Conservation (phyloP, 176 grass and related monocot species). For the Poa pratensis region DNA sequence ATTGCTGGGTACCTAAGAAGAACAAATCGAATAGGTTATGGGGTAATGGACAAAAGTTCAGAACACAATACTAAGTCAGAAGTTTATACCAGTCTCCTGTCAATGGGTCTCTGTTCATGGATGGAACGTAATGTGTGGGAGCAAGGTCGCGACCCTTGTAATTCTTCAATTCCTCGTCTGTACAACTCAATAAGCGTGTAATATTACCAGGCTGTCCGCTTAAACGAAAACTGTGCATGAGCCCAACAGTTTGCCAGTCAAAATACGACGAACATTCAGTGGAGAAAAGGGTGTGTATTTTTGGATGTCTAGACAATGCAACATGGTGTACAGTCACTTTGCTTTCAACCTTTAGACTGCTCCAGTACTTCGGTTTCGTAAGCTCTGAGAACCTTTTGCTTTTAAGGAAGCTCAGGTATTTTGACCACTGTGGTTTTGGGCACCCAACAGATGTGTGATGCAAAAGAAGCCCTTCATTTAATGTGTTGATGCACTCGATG, state of each 20-base stretch:
- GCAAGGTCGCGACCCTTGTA: slow-evolving; percentile 90
- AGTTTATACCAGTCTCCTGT: slow-evolving; percentile 88
- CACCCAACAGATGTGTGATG: slow-evolving; percentile 82
- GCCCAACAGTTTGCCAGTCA: slow-evolving; percentile 98
- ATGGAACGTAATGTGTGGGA: slow-evolving; percentile 96
- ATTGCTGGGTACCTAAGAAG: slow-evolving; percentile 92
- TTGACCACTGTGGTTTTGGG: slow-evolving; percentile 88
- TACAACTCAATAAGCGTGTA: slow-evolving; percentile 90
- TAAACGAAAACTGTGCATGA: slow-evolving; percentile 84
- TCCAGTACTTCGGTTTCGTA: slow-evolving; percentile 79
- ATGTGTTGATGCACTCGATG: slow-evolving; percentile 93
- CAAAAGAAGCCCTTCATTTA: slow-evolving; percentile 92
- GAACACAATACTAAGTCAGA: slow-evolving; percentile 25
- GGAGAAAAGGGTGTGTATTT: slow-evolving; percentile 97
- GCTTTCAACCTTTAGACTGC: slow-evolving; percentile 39
- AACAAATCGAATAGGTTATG: slow-evolving; percentile 23
- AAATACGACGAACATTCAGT: slow-evolving; percentile 97
- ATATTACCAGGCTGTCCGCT: slow-evolving; percentile 94
- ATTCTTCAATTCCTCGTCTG: slow-evolving; percentile 74
- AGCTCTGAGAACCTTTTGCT: slow-evolving; percentile 88
- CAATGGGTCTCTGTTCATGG: slow-evolving; percentile 87
- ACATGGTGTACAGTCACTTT: slow-evolving; percentile 37
- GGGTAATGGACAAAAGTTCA: slow-evolving; percentile 32
- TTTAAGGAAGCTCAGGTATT: slow-evolving; percentile 93
- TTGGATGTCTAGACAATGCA: slow-evolving; percentile 50